Conservation (phyloP, 2,329 filamentous ascomycete genomes). For the Verticillium tricorpus region DNA sequence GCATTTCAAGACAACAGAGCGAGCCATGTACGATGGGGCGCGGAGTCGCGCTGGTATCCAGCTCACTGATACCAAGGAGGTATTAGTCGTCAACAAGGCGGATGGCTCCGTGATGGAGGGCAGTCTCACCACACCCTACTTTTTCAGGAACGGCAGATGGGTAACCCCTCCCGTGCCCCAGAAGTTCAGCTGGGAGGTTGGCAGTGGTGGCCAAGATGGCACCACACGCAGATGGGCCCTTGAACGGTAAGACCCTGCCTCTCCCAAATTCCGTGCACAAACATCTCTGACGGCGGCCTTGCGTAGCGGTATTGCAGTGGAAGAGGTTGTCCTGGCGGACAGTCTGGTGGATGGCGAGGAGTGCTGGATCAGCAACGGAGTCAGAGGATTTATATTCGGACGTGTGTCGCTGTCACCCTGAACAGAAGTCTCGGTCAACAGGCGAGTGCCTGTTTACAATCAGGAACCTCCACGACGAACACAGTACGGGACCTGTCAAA, state of each 20-base stretch:
- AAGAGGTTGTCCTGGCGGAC: constrained; percentile 55
- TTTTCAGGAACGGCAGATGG: constrained; percentile 70
- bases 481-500: not conserved
- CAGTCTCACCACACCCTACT: constrained; percentile 76
- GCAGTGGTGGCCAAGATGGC: constrained; percentile 75
- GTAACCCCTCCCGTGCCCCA: constrained; percentile 67
- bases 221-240: constrained; percentile 83
- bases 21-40: constrained; percentile 67
- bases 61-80: constrained; percentile 56
- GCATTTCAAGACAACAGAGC: constrained; percentile 77
- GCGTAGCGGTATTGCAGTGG: constrained; percentile 54
- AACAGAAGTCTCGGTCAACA: not conserved
- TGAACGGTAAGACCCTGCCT: constrained; percentile 42
- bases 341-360: constrained; percentile 68
- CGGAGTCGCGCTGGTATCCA: constrained; percentile 56
- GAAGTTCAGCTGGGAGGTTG: constrained; percentile 28
- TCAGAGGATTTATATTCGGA: constrained; percentile 68
- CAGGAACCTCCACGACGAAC: not conserved
- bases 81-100: constrained; percentile 63
- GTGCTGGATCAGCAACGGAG: constrained; percentile 86
- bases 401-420: constrained; percentile 24
- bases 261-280: not conserved
- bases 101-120: constrained; percentile 76
- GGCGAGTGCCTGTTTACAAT: too few relatives aligned
- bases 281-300: constrained; percentile 9